Evolutionary conservation across 176 grass and related monocot genomes (phyloP).

Genomic region (Rhynchospora pubera): DNA sequence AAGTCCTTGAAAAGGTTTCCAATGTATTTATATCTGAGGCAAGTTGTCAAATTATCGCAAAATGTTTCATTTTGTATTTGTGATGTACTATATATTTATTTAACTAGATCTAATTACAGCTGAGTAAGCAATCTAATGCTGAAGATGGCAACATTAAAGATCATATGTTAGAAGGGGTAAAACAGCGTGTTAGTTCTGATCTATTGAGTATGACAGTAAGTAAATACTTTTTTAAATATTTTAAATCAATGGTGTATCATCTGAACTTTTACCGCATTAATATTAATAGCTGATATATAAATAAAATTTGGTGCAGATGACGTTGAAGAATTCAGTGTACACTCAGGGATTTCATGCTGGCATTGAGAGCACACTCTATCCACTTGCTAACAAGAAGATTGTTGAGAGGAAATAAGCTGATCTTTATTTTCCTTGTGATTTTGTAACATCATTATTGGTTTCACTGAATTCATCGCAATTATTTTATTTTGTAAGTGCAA

Average conservation of each 20-base stretch:
- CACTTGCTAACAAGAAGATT: conserved; percentile 12
- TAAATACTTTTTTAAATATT: conserved; percentile 9
- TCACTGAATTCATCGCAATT: not conserved
- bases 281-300: not conserved
- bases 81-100: not conserved
- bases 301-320: conserved; percentile 42
- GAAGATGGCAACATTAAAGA: conserved; percentile 30
- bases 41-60: conserved; percentile 19
- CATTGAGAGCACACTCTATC: conserved; percentile 33
- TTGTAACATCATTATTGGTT: not conserved
- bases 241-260: not conserved
- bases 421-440: conserved; percentile 14
- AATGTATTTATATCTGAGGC: conserved; percentile 53
- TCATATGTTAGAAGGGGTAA: conserved; percentile 38
- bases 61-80: conserved; percentile 9
- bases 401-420: conserved; percentile 25
- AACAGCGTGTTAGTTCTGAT: conserved; percentile 35
- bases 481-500: conserved; percentile 6
- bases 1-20: conserved; percentile 59
- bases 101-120: conserved; percentile 40
- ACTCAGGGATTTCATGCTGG: conserved; percentile 53
- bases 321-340: conserved; percentile 63
- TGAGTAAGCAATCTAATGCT: conserved; percentile 55
- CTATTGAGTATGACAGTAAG: conserved; percentile 56
- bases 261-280: not conserved